Evolutionary conservation across 2,329 filamentous ascomycete genomes (phyloP).

Genomic region (Hypoxylon sp.): DNA sequence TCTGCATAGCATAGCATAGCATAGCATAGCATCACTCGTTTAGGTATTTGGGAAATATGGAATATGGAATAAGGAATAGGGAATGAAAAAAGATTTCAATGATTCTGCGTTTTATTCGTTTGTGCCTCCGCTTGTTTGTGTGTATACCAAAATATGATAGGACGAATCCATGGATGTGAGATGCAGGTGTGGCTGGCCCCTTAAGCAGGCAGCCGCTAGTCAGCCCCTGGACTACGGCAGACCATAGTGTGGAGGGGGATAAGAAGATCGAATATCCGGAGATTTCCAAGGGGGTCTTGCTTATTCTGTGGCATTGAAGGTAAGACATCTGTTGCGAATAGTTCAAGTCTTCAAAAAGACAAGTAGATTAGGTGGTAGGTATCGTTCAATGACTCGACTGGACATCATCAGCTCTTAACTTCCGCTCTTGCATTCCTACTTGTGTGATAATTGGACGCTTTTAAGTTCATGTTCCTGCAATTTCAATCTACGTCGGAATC

Average conservation of each 20-base stretch:
- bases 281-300: constrained; percentile 1
- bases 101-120: background rate
- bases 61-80: constrained; percentile 7
- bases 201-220: constrained; percentile 23
- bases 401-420: background rate
- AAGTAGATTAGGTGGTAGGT: background rate
- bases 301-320: constrained; percentile 1
- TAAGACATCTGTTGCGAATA: background rate
- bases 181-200: background rate
- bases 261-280: constrained; percentile 10
- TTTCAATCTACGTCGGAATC: background rate
- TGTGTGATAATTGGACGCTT: background rate
- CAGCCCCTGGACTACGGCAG: background rate
- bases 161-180: background rate
- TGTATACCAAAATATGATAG: background rate
- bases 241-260: constrained; percentile 15
- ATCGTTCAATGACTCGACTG: background rate
- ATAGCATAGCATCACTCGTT: constrained; percentile 34
- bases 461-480: background rate
- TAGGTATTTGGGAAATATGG: constrained; percentile 8
- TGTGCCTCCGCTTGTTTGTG: background rate
- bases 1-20: constrained; percentile 13
- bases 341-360: background rate
- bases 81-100: background rate
- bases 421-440: background rate